A percentile compares a stretch with the other conserved stretches of the same genome.
Evolutionary conservation across 2,329 filamentous ascomycete species (phyloP).

Genomic region (Macrophomina phaseolina): DNA sequence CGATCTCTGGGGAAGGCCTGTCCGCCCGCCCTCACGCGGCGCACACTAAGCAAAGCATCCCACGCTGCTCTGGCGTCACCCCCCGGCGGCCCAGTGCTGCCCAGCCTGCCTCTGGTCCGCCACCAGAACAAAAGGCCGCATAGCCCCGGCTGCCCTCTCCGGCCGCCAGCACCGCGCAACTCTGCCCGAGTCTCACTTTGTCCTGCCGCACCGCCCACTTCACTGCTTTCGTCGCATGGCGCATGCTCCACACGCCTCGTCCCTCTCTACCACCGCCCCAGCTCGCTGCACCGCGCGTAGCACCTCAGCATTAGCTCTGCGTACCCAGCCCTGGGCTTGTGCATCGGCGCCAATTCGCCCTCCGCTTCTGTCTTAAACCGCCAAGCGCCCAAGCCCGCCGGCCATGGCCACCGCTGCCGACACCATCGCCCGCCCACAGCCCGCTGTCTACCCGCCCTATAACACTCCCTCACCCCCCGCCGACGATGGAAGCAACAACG

Average conservation of each 20-base stretch:
- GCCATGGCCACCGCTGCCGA: background rate
- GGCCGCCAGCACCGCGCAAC: background rate
- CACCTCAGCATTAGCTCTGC: background rate
- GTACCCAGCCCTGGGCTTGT: background rate
- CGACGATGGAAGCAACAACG: conserved; percentile 45
- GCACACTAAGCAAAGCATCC: background rate
- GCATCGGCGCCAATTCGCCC: background rate
- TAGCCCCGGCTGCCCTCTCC: background rate
- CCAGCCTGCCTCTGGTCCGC: background rate
- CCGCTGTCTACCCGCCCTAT: conserved; percentile 7
- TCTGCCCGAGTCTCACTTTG: background rate
- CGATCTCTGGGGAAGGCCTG: conserved; percentile 22
- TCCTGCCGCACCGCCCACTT: background rate
- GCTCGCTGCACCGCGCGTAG: conserved; percentile 5
- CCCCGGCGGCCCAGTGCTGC: background rate
- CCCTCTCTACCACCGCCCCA: background rate
- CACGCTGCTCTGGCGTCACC: background rate
- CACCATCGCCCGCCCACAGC: background rate
- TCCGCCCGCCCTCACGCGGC: background rate
- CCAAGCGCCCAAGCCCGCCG: conserved; percentile 5
- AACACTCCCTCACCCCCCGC: conserved; percentile 39
- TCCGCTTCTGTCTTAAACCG: conserved; percentile 1
- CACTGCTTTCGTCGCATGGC: conserved; percentile 7
- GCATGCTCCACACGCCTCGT: background rate
- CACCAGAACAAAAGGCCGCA: background rate